A percentile compares a stretch with the other conserved stretches of the same genome.
Evolutionary conservation across 148 eudicot genomes (phyloP).

Genomic region (Dianthus caryophyllus): DNA sequence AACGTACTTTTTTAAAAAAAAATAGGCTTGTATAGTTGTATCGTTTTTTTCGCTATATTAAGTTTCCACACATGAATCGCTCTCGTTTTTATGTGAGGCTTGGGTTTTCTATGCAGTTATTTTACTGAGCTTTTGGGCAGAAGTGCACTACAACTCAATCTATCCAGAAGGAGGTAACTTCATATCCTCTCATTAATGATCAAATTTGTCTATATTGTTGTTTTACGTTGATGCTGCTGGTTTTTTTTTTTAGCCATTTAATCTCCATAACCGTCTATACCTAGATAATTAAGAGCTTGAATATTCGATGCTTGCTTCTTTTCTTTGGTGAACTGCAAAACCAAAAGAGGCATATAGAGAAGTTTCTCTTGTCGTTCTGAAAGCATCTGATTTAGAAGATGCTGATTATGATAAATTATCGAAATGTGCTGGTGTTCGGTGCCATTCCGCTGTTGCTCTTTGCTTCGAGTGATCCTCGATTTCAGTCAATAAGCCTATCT

Average conservation of each 20-base stretch:
- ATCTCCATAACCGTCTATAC: not conserved
- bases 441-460: not conserved
- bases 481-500: too few species aligned
- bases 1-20: too few species aligned
- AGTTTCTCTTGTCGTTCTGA: not conserved
- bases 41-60: not conserved
- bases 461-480: too few species aligned
- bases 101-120: slow-evolving; percentile 25
- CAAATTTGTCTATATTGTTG: not conserved
- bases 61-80: too few species aligned
- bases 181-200: not conserved
- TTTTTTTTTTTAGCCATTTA: not conserved
- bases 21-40: too few species aligned
- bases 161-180: slow-evolving; percentile 79
- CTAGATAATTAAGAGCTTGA: not conserved
- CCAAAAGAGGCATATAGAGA: not conserved
- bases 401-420: not conserved
- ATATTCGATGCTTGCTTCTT: not conserved
- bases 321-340: not conserved
- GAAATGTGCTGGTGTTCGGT: not conserved
- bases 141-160: slow-evolving; percentile 95
- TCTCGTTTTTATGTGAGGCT: not conserved
- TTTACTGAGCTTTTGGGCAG: slow-evolving; percentile 94
- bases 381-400: not conserved
- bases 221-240: slow-evolving; percentile 5